Percentiles rank a stretch among this genome's conserved stretches.
Evolutionary conservation across 2,329 filamentous ascomycete genomes (phyloP).

Genomic region (Paecilomyces niveus): DNA sequence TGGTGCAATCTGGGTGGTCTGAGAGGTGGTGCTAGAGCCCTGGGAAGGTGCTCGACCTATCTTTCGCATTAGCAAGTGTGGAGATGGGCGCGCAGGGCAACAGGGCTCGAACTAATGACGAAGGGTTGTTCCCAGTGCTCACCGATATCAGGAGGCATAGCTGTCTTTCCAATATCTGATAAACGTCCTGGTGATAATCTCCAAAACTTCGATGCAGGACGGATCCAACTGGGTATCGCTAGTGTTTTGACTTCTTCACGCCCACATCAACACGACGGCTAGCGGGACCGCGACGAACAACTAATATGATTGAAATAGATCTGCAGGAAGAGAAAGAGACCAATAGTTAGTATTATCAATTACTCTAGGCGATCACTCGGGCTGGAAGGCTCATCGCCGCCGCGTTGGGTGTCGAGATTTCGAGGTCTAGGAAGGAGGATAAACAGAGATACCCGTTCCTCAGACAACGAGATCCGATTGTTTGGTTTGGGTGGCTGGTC

Average conservation of each 20-base stretch:
- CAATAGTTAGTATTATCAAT: conserved; percentile 1
- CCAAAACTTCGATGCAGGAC: conserved; percentile 14
- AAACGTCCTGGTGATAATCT: conserved; percentile 10
- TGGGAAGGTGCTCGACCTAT: conserved; percentile 31
- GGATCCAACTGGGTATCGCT: conserved; percentile 21
- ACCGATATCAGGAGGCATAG: conserved; percentile 28
- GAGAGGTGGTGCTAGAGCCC: conserved; percentile 29
- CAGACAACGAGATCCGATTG: conserved; percentile 29
- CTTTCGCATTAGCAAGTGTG: conserved; percentile 5
- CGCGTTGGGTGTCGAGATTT: conserved; percentile 11
- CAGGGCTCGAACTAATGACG: conserved; percentile 9
- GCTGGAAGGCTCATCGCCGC: conserved; percentile 18
- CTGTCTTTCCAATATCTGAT: conserved; percentile 9
- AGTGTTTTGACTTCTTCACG: conserved; percentile 21
- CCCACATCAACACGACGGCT: conserved; percentile 15
- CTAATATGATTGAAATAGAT: conserved; percentile 2
- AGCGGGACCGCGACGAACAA: conserved; percentile 3
- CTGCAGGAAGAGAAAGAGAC: background rate
- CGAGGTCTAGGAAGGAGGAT: conserved; percentile 20
- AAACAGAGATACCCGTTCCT: conserved; percentile 36
- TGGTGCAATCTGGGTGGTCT: conserved; percentile 29
- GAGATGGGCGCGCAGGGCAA: conserved; percentile 3
- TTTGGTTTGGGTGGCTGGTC: conserved; percentile 16
- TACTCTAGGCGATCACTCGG: conserved; percentile 5
- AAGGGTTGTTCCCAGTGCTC: conserved; percentile 13